Evolutionary conservation across 1,284 basidiomycete genomes (phyloP).

Genomic region (Erythrobasidium hasegawianum): DNA sequence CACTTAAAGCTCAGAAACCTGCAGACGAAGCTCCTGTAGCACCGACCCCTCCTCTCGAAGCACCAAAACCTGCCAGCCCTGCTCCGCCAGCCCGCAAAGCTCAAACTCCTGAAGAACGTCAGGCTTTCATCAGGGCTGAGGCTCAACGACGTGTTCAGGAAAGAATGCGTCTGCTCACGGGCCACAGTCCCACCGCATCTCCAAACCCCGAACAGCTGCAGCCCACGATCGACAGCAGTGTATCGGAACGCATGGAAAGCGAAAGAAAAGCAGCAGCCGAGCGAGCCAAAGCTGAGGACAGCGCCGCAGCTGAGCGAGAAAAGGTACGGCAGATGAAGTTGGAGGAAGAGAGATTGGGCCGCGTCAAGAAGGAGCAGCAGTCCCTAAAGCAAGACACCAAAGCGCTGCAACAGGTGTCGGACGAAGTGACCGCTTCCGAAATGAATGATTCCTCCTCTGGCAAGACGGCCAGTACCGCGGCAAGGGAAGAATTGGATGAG

Average conservation of each 20-base stretch:
- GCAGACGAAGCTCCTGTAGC: slow-evolving; percentile 37
- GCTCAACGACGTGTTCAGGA: slow-evolving; percentile 80
- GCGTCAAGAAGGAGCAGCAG: slow-evolving; percentile 40
- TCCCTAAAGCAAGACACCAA: slow-evolving; percentile 57
- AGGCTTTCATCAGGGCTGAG: slow-evolving; percentile 73
- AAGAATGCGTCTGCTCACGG: slow-evolving; percentile 74
- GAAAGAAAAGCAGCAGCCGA: slow-evolving; percentile 49
- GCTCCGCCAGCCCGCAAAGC: slow-evolving; percentile 56
- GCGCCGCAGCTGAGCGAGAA: slow-evolving; percentile 68
- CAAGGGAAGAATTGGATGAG: slow-evolving; percentile 51
- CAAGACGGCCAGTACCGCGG: slow-evolving; percentile 21
- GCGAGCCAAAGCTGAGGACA: slow-evolving; percentile 57
- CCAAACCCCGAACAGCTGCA: slow-evolving; percentile 50
- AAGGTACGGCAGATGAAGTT: slow-evolving; percentile 51
- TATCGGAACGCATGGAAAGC: slow-evolving; percentile 45
- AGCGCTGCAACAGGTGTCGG: slow-evolving; percentile 39
- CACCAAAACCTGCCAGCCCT: slow-evolving; percentile 47
- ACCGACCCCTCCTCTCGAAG: slow-evolving; percentile 43
- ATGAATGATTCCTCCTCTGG: not conserved
- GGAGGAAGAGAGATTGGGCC: slow-evolving; percentile 60
- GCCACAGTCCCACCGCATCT: slow-evolving; percentile 61
- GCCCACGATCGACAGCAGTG: slow-evolving; percentile 36
- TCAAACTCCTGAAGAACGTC: slow-evolving; percentile 77
- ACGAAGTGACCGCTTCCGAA: slow-evolving; percentile 37
- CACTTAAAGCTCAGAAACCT: slow-evolving; percentile 42